Percentiles rank a stretch among this genome's conserved stretches.
phyloP scores from a whole-genome alignment of 169 alveolate genomes.

The Eimeria tenella region DNA sequence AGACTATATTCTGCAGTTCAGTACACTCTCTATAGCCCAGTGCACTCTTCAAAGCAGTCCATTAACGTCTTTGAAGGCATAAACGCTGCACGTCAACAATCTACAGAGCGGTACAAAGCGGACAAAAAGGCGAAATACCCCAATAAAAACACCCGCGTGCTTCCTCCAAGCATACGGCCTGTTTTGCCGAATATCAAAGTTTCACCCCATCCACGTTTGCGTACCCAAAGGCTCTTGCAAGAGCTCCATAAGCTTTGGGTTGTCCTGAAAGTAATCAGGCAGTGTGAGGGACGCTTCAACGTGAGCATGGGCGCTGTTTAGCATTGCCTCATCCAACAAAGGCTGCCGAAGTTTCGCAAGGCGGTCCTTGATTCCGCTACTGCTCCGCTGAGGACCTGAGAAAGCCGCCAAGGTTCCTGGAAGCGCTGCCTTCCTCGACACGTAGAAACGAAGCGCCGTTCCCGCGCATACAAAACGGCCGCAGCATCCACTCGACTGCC shows the following conservation, averaged over 20 bases:
- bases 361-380: neutral
- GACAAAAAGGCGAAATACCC: no score
- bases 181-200: no score
- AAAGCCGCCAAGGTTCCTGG: neutral
- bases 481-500: slow-evolving; percentile 74
- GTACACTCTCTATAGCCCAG: no score
- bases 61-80: no score
- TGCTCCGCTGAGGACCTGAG: neutral
- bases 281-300: slow-evolving; percentile 1
- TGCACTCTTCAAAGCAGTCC: no score
- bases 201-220: neutral
- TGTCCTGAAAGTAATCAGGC: slow-evolving; percentile 10
- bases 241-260: slow-evolving; percentile 1
- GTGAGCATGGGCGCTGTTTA: slow-evolving; percentile 62
- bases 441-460: slow-evolving; percentile 50
- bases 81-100: no score
- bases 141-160: no score
- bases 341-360: neutral
- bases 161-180: no score
- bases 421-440: neutral
- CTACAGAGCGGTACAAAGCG: no score
- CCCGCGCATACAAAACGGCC: slow-evolving; percentile 59
- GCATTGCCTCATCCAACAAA: slow-evolving; percentile 12
- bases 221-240: slow-evolving; percentile 63
- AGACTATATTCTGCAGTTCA: no score